Evolutionary conservation across 1,139 yeast genomes (phyloP).

Genomic region (Hansenula sp.): DNA sequence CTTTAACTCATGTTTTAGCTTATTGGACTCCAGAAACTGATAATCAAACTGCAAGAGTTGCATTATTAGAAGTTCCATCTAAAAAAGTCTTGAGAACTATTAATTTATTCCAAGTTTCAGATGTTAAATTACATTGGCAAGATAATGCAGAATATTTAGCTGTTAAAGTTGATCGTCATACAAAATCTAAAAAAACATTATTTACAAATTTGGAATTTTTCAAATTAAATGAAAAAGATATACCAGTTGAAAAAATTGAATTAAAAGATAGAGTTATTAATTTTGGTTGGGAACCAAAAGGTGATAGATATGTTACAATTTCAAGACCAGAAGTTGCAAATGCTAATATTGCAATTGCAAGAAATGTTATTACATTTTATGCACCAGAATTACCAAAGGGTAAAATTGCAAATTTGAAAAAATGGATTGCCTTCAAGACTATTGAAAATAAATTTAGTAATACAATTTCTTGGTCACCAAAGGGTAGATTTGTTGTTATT

Average conservation of each 20-base stretch:
- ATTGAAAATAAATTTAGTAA: slow-evolving; percentile 65
- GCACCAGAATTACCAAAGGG: slow-evolving; percentile 60
- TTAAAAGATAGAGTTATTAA: slow-evolving; percentile 83
- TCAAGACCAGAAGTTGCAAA: slow-evolving; percentile 56
- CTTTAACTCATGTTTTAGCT: slow-evolving; percentile 60
- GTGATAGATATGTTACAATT: slow-evolving; percentile 80
- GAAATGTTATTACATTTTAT: slow-evolving; percentile 72
- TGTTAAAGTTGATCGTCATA: slow-evolving; percentile 95
- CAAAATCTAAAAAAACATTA: slow-evolving; percentile 88
- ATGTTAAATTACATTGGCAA: slow-evolving; percentile 95
- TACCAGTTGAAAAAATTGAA: slow-evolving; percentile 94
- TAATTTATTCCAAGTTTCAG: slow-evolving; percentile 90
- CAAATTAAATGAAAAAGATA: slow-evolving; percentile 79
- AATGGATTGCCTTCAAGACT: slow-evolving; percentile 54
- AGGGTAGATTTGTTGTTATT: slow-evolving; percentile 82
- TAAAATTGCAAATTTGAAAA: slow-evolving; percentile 35
- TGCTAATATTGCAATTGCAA: slow-evolving; percentile 65
- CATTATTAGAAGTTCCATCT: slow-evolving; percentile 84
- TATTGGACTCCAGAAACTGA: slow-evolving; percentile 96
- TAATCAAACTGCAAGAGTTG: slow-evolving; percentile 94
- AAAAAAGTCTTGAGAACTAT: slow-evolving; percentile 84
- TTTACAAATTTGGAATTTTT: slow-evolving; percentile 93
- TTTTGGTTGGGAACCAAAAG: slow-evolving; percentile 95
- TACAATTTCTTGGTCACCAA: slow-evolving; percentile 85
- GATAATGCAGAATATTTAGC: slow-evolving; percentile 79